phyloP scores from a whole-genome alignment of 495 filamentous ascomycete genomes.

The Neurospora africana region DNA sequence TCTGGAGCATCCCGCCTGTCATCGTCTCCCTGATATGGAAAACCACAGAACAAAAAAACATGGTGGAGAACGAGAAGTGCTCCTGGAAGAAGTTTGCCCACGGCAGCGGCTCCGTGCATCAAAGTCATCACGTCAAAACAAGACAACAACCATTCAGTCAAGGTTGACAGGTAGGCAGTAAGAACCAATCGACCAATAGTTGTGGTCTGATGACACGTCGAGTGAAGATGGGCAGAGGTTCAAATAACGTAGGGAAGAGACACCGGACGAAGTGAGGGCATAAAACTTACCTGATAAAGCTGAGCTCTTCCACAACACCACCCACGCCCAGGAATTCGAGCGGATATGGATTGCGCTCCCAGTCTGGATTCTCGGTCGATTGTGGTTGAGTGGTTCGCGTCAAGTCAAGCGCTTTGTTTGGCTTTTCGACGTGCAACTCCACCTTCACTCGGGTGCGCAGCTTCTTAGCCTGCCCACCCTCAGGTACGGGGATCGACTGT shows the following conservation, averaged over 20 bases:
- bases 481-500: slow-evolving; percentile 30
- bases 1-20: not conserved
- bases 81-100: not conserved
- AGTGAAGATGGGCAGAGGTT: not conserved
- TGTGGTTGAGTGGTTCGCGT: slow-evolving; percentile 20
- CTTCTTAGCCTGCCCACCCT: slow-evolving; percentile 14
- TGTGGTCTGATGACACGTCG: not conserved
- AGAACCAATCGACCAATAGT: not conserved
- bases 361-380: slow-evolving; percentile 34
- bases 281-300: slow-evolving; percentile 36
- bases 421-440: slow-evolving; percentile 67
- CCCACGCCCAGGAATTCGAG: slow-evolving; percentile 30
- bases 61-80: not conserved
- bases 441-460: slow-evolving; percentile 51
- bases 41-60: not conserved
- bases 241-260: not conserved
- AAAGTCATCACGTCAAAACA: not conserved
- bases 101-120: not conserved
- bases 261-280: not conserved
- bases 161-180: not conserved
- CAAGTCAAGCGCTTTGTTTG: slow-evolving; percentile 25
- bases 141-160: not conserved
- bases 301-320: slow-evolving; percentile 32
- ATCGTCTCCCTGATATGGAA: not conserved
- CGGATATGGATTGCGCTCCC: slow-evolving; percentile 16